phyloP scores from a whole-genome alignment of 2,329 filamentous ascomycete genomes.

The Septoria linicola region DNA sequence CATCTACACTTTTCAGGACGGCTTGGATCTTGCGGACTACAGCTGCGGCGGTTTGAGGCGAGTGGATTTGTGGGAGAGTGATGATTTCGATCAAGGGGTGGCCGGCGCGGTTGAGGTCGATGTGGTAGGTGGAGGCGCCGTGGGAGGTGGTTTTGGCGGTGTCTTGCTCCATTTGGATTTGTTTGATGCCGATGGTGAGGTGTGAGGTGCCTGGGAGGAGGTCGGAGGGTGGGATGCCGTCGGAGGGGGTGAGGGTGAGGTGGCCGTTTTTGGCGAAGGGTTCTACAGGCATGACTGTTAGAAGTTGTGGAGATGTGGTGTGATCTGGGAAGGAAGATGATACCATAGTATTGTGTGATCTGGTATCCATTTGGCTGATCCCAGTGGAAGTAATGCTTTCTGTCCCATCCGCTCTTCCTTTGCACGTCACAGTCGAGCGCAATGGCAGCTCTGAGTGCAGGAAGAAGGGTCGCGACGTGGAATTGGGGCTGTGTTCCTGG shows the following conservation, averaged over 20 bases:
- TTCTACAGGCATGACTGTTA: constrained; percentile 43
- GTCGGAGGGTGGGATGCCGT: constrained; percentile 76
- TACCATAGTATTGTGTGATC: constrained; percentile 90
- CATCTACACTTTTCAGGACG: constrained; percentile 74
- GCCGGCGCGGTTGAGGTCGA: constrained; percentile 93
- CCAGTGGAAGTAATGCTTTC: constrained; percentile 99
- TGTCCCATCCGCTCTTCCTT: constrained; percentile 76
- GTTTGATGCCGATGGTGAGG: constrained; percentile 77
- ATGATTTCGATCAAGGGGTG: constrained; percentile 94
- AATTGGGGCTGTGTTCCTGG: constrained; percentile 86
- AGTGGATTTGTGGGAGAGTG: constrained; percentile 82
- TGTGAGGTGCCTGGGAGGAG: constrained; percentile 62
- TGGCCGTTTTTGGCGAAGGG: constrained; percentile 68
- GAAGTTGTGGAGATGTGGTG: no score
- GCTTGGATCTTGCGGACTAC: constrained; percentile 86
- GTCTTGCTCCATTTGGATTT: constrained; percentile 96
- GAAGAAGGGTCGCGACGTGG: constrained; percentile 77
- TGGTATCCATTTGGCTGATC: constrained; percentile 96
- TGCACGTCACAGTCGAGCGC: constrained; percentile 80
- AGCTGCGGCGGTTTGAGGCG: constrained; percentile 81
- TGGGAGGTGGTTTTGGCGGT: constrained; percentile 90
- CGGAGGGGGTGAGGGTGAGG: constrained; percentile 68
- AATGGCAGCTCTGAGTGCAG: constrained; percentile 84
- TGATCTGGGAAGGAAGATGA: not conserved
- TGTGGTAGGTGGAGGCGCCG: constrained; percentile 68